Conservation (phyloP, 192 early-diverging fungal genomes). For the Backusella tarrabulga region DNA sequence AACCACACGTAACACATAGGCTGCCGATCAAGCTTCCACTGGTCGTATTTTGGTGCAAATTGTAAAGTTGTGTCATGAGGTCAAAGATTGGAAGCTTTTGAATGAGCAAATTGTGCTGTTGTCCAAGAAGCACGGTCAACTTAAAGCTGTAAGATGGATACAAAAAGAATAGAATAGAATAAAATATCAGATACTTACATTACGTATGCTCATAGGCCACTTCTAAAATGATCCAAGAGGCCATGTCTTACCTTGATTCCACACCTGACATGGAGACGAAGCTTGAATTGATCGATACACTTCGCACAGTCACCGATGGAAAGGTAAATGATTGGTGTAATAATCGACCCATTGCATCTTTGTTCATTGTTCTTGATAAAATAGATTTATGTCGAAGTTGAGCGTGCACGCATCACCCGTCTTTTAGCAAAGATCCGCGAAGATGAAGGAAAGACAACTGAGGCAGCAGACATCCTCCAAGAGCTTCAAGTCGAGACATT, state of each 20-base stretch:
- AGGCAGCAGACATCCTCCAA: conserved; percentile 94
- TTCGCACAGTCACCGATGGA: conserved; percentile 95
- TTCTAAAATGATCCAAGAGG: conserved; percentile 92
- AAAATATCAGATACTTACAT: not conserved
- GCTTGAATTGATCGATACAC: conserved; percentile 90
- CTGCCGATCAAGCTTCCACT: conserved; percentile 87
- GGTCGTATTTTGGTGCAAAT: conserved; percentile 81
- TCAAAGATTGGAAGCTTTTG: conserved; percentile 83
- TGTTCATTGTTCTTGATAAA: not conserved
- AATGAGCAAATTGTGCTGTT: conserved; percentile 90
- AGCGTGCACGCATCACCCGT: conserved; percentile 91
- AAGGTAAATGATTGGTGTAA: conserved; percentile 58
- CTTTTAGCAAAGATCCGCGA: conserved; percentile 89
- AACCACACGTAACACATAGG: conserved; percentile 40
- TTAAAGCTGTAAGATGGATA: conserved; percentile 68
- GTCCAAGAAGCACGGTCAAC: conserved; percentile 96
- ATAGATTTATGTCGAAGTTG: conserved; percentile 98
- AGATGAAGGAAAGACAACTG: conserved; percentile 83
- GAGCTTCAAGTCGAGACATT: conserved; percentile 98
- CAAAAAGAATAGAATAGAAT: not conserved
- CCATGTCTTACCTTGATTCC: conserved; percentile 85
- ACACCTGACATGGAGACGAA: conserved; percentile 80
- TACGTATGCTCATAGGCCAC: conserved; percentile 65
- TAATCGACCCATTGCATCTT: not conserved
- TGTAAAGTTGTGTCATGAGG: conserved; percentile 69